Percentiles rank a stretch among this genome's conserved stretches.
Conservation (phyloP, 352 stramenopile genomes). For the Hyphochytrium catenoides region DNA sequence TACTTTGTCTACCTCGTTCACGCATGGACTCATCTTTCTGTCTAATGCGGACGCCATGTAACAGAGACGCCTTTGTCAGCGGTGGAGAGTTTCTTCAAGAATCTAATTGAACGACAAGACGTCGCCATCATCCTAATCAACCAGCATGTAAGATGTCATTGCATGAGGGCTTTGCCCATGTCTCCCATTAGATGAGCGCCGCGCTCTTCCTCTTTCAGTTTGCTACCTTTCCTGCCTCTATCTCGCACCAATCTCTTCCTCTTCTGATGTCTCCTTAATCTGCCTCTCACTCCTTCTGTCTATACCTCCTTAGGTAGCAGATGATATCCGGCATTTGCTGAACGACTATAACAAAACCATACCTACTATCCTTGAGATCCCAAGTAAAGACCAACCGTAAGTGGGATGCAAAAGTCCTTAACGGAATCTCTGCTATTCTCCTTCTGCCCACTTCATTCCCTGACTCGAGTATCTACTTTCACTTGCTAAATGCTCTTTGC, state of each 20-base stretch:
- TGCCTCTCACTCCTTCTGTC: too few relatives aligned
- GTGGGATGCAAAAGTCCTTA: neutral
- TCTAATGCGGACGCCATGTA: too few relatives aligned
- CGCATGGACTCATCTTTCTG: conserved; percentile 18
- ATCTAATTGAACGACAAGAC: conserved; percentile 77
- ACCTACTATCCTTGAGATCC: conserved; percentile 94
- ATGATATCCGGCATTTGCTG: conserved; percentile 91
- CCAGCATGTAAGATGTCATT: conserved; percentile 58
- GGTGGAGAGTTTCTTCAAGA: conserved; percentile 78
- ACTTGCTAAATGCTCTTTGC: too few relatives aligned
- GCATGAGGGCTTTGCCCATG: too few relatives aligned
- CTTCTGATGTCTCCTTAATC: too few relatives aligned
- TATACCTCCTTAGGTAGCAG: conserved; percentile 66
- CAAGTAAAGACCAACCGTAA: conserved; percentile 70
- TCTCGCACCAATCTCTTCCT: too few relatives aligned
- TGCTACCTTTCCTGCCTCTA: too few relatives aligned
- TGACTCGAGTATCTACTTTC: too few relatives aligned
- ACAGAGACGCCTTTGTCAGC: conserved; percentile 57
- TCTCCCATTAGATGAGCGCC: too few relatives aligned
- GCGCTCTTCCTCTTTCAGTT: too few relatives aligned
- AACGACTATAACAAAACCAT: conserved; percentile 96
- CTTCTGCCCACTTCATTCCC: neutral
- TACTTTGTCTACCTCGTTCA: too few relatives aligned
- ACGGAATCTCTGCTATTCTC: neutral
- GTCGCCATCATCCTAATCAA: conserved; percentile 98